Conservation (phyloP, 805 yeast species). For the Candida pini region DNA sequence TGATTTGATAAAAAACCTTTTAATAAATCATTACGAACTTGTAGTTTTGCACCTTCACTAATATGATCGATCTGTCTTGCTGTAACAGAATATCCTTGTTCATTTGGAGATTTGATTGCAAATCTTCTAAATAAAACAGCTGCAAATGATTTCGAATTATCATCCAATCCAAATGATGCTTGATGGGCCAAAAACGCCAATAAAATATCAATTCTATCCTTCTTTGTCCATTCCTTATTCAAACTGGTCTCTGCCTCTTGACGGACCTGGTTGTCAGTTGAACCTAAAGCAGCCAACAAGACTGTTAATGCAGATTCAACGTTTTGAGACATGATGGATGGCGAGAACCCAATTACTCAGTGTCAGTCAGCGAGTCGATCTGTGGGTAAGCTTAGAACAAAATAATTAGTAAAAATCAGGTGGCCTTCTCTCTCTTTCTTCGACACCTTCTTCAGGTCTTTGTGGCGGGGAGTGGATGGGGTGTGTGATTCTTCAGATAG, state of each 20-base stretch:
- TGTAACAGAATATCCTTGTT: constrained; percentile 52
- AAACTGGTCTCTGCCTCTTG: constrained; percentile 69
- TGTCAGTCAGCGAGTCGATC: too few relatives aligned
- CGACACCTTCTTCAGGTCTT: too few relatives aligned
- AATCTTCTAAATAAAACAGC: constrained; percentile 89
- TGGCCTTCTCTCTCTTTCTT: too few relatives aligned
- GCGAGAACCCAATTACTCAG: too few relatives aligned
- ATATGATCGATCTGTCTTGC: constrained; percentile 76
- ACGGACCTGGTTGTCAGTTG: constrained; percentile 73
- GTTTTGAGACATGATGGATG: constrained; percentile 43
- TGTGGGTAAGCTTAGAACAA: too few relatives aligned
- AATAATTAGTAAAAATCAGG: too few relatives aligned
- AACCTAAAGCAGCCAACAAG: constrained; percentile 62
- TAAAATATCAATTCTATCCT: constrained; percentile 61
- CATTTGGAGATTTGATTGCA: constrained; percentile 73
- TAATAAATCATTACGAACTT: constrained; percentile 61
- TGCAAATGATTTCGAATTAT: constrained; percentile 60
- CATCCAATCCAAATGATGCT: constrained; percentile 57
- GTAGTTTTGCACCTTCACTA: constrained; percentile 48
- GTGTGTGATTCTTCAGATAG: too few relatives aligned
- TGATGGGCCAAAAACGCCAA: constrained; percentile 78
- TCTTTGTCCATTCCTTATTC: constrained; percentile 69
- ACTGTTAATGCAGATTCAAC: constrained; percentile 47
- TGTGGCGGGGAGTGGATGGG: too few relatives aligned
- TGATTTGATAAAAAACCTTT: constrained; percentile 69